phyloP scores from a whole-genome alignment of 805 yeast genomes.

The Pichia kluyveri region DNA sequence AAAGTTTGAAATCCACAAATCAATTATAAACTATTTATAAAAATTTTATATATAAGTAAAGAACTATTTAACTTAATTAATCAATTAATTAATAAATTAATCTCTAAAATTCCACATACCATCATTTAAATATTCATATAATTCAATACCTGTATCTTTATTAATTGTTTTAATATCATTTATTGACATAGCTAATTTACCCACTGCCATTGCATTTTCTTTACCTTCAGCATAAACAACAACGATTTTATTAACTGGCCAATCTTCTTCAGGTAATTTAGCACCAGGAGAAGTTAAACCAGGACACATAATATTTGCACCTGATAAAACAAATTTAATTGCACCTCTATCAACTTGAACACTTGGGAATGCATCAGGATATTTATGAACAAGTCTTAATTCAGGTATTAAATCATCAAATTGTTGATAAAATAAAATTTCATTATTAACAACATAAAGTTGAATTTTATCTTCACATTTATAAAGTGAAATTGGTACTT shows the following conservation, averaged over 20 bases:
- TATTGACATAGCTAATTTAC: conserved; percentile 79
- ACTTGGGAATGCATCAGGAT: conserved; percentile 74
- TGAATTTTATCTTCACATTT: conserved; percentile 89
- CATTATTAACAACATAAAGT: conserved; percentile 61
- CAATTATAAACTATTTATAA: not conserved
- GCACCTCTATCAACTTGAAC: conserved; percentile 96
- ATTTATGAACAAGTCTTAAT: conserved; percentile 66
- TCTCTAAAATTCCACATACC: conserved; percentile 65
- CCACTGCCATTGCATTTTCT: conserved; percentile 83
- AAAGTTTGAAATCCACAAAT: conserved; percentile 3
- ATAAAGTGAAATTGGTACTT: conserved; percentile 66
- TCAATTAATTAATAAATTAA: not conserved
- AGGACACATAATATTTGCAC: conserved; percentile 96
- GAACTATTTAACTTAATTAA: not conserved
- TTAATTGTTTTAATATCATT: conserved; percentile 77
- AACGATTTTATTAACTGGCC: conserved; percentile 63
- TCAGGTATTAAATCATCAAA: conserved; percentile 75
- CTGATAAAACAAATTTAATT: conserved; percentile 87
- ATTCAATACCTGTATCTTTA: conserved; percentile 85
- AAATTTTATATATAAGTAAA: not conserved
- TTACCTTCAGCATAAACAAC: conserved; percentile 88
- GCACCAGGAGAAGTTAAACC: conserved; percentile 88
- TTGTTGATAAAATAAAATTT: conserved; percentile 72
- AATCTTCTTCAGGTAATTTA: conserved; percentile 61
- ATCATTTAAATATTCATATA: conserved; percentile 79